These are phyloP conservation scores for Lentinula sp. DNA, from an alignment of 768 basidiomycete genomes.

Conservation along the genomic window DNA sequence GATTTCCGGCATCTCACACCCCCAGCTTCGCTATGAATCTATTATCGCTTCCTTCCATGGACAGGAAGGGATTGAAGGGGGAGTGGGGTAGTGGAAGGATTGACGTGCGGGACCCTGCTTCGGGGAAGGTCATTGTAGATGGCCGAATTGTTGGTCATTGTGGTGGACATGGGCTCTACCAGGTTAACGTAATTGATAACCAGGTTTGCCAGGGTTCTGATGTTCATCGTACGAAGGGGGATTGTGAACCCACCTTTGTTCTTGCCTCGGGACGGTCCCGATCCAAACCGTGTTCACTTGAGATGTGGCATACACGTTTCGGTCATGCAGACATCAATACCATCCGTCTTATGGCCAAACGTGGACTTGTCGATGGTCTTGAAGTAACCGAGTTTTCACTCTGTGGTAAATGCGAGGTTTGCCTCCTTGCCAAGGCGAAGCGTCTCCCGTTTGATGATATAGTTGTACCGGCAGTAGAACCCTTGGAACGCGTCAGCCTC, in stretches of 20 bases:
- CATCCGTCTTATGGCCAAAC: not conserved
- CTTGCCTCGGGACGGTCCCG: not conserved
- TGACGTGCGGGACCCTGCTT: not conserved
- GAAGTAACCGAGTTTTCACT: not conserved
- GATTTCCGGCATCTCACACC: too few species aligned
- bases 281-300: not conserved
- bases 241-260: too few species aligned
- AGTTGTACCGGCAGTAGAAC: not conserved
- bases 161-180: not conserved
- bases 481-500: not conserved
- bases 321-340: not conserved
- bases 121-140: not conserved
- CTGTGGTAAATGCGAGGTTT: not conserved
- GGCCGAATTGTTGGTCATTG: not conserved
- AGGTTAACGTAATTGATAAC: too few species aligned
- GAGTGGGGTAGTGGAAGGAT: not conserved
- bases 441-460: constrained; percentile 6
- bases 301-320: not conserved
- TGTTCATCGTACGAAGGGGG: too few species aligned
- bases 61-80: too few species aligned
- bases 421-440: not conserved
- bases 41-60: too few species aligned
- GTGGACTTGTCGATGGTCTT: not conserved
- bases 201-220: too few species aligned
- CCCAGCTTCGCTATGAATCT: too few species aligned